These are phyloP conservation scores for Apophysomyces trapeziformis DNA, from an alignment of 371 early-diverging fungal species.

Conservation along the genomic window DNA sequence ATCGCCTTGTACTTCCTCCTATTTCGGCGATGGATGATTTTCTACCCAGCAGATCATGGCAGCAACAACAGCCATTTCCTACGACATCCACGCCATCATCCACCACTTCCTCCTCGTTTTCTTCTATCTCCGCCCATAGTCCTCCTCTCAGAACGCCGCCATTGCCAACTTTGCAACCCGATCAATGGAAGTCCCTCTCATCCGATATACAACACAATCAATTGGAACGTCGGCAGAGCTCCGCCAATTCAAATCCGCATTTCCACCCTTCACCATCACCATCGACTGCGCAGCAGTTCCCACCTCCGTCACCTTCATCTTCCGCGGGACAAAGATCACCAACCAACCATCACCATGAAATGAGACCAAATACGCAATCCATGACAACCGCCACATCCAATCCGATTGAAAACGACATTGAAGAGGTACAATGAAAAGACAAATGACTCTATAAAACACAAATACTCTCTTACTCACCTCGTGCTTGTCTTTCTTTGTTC, in stretches of 20 bases:
- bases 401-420: constrained; percentile 30
- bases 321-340: constrained; percentile 1
- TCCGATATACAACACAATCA: background rate
- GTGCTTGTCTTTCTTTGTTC: constrained; percentile 1
- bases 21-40: constrained; percentile 24
- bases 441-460: background rate
- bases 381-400: background rate
- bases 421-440: constrained; percentile 16
- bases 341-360: background rate
- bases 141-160: constrained; percentile 12
- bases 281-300: constrained; percentile 5
- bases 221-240: background rate
- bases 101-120: constrained; percentile 3
- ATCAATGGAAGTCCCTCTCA: background rate
- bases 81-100: constrained; percentile 9
- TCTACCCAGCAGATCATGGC: constrained; percentile 12
- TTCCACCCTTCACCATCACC: background rate
- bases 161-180: constrained; percentile 5
- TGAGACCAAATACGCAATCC: background rate
- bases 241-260: constrained; percentile 6
- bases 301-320: background rate
- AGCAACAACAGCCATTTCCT: background rate
- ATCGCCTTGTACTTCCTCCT: constrained; percentile 18
- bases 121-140: constrained; percentile 9
- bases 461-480: background rate